Conservation (phyloP, 345 rosid species). For the Cardamine resedifolia region DNA sequence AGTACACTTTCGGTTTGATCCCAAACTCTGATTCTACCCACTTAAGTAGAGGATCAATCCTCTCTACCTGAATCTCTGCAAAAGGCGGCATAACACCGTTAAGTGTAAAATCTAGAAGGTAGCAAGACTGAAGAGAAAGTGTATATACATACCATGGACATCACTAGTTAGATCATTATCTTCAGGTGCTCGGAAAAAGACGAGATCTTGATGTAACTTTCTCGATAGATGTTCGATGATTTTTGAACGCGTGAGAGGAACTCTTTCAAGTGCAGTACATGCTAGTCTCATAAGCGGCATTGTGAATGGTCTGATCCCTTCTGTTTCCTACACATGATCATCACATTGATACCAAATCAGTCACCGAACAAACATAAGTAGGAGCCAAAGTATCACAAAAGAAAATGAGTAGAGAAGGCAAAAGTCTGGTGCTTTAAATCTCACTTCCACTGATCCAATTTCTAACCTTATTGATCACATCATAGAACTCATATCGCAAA, state of each 20-base stretch:
- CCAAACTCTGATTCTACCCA: constrained; percentile 91
- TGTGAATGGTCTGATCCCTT: constrained; percentile 96
- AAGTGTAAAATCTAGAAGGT: background rate
- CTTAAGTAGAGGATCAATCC: constrained; percentile 77
- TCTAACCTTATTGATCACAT: background rate
- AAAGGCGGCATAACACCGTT: constrained; percentile 16
- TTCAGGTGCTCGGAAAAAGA: constrained; percentile 79
- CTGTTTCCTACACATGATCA: constrained; percentile 58
- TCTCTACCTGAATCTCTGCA: constrained; percentile 75
- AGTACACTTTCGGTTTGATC: constrained; percentile 67
- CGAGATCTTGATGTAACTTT: constrained; percentile 80
- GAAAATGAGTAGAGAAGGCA: background rate
- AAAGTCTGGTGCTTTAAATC: constrained; percentile 1
- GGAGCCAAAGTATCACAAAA: background rate
- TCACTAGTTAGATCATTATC: constrained; percentile 59
- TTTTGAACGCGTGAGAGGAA: constrained; percentile 74
- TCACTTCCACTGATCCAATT: background rate
- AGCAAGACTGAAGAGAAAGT: background rate
- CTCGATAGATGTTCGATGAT: constrained; percentile 58
- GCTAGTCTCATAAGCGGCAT: constrained; percentile 99
- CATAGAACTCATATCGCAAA: too few relatives aligned
- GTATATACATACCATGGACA: constrained; percentile 58
- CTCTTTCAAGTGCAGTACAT: constrained; percentile 96
- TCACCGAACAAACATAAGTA: background rate
- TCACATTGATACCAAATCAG: constrained; percentile 24